A percentile compares a stretch with the other conserved stretches of the same genome.
Conservation (phyloP, 192 early-diverging fungal species). For the Phycomyces nitens region DNA sequence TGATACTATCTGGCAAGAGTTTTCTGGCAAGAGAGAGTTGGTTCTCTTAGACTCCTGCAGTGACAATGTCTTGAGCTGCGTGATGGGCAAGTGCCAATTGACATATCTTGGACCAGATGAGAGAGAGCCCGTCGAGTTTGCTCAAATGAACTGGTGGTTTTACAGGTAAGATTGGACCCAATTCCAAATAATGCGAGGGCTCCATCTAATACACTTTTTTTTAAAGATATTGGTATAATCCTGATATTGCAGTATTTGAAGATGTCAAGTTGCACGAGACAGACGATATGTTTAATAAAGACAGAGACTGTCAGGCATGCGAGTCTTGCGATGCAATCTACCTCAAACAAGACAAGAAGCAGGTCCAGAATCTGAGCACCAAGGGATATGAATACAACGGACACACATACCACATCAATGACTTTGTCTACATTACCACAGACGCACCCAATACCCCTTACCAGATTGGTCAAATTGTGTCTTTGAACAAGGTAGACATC, state of each 20-base stretch:
- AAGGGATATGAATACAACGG: conserved; percentile 19
- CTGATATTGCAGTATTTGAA: conserved; percentile 46
- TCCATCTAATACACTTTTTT: not conserved
- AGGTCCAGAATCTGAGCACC: conserved; percentile 5
- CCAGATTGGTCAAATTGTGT: conserved; percentile 12
- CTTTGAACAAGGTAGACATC: not conserved
- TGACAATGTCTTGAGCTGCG: conserved; percentile 34
- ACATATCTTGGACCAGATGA: conserved; percentile 33
- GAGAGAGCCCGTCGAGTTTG: conserved; percentile 33
- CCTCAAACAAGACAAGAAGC: not conserved
- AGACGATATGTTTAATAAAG: not conserved
- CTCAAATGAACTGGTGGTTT: conserved; percentile 31
- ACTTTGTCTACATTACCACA: conserved; percentile 56
- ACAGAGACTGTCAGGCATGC: conserved; percentile 11
- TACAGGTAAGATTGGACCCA: conserved; percentile 36
- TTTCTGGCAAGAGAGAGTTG: conserved; percentile 50
- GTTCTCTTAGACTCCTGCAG: conserved; percentile 53
- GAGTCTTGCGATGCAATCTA: conserved; percentile 12
- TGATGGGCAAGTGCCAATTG: conserved; percentile 47
- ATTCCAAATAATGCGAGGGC: too few relatives aligned
- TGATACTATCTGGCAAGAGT: conserved; percentile 54
- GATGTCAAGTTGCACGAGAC: conserved; percentile 40
- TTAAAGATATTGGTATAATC: conserved; percentile 55
- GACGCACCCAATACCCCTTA: conserved; percentile 21
- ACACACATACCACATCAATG: conserved; percentile 48